Percentiles rank a stretch among this genome's conserved stretches.
phyloP scores from a whole-genome alignment of 257 asterid genomes.

The Cynanchum wilfordii region DNA sequence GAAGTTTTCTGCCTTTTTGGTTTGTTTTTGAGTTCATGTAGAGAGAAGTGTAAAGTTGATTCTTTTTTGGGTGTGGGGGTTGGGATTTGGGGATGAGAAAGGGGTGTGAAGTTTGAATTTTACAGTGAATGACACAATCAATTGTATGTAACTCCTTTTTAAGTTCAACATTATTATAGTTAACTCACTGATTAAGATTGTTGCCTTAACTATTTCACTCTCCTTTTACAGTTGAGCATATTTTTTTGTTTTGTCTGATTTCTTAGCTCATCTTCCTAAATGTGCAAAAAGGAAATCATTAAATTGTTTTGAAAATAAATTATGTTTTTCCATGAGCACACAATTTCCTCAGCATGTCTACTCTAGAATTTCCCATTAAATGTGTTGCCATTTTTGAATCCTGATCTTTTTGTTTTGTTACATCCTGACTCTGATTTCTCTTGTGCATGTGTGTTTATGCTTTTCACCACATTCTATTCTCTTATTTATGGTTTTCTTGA shows the following conservation, averaged over 20 bases:
- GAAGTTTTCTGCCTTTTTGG: background rate
- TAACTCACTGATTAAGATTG: background rate
- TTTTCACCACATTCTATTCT: background rate
- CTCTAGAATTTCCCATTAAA: background rate
- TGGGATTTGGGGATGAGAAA: background rate
- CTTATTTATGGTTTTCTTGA: background rate
- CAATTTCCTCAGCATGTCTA: background rate
- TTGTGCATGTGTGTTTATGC: background rate
- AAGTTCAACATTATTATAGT: slow-evolving; percentile 3
- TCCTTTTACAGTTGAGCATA: background rate
- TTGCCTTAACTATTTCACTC: background rate
- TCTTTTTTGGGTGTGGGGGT: background rate
- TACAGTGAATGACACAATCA: slow-evolving; percentile 11
- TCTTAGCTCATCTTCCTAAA: background rate
- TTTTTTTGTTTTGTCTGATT: background rate
- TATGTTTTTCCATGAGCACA: background rate
- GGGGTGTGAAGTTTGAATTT: background rate
- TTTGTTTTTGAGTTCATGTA: slow-evolving; percentile 8
- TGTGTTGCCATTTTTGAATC: background rate
- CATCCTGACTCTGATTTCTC: background rate
- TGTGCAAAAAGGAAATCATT: background rate
- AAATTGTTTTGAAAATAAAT: background rate
- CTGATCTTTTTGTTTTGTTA: background rate
- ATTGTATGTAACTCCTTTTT: slow-evolving; percentile 16
- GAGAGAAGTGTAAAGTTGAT: slow-evolving; percentile 11